Evolutionary conservation across 495 filamentous ascomycete species (phyloP).

Genomic region (Penicillium lagena): DNA sequence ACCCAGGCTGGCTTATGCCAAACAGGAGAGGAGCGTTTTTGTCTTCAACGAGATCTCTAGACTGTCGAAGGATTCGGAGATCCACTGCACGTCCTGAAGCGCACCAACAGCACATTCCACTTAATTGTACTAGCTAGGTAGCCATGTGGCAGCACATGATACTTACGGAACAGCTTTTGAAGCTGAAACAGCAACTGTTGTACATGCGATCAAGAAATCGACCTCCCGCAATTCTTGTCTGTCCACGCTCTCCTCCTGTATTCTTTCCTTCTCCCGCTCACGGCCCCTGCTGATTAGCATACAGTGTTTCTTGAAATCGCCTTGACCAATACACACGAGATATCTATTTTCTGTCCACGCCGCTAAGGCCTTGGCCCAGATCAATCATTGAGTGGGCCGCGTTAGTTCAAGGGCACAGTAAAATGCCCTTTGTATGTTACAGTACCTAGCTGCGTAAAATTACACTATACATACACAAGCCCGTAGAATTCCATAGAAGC

Average conservation of each 20-base stretch:
- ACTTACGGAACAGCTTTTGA: conserved; percentile 23
- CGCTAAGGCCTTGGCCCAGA: too few species aligned
- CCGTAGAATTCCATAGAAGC: too few species aligned
- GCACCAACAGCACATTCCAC: conserved; percentile 27
- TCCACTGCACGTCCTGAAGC: conserved; percentile 24
- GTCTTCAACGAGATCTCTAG: conserved; percentile 14
- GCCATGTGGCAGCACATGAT: conserved; percentile 1
- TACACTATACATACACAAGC: too few species aligned
- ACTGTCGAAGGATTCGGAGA: conserved; percentile 13
- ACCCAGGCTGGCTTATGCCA: conserved; percentile 16
- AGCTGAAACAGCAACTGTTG: conserved; percentile 20
- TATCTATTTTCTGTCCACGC: too few species aligned
- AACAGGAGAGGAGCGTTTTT: conserved; percentile 19
- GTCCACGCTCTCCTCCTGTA: conserved; percentile 12
- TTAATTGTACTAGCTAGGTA: conserved; percentile 9
- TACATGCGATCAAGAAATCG: conserved; percentile 20
- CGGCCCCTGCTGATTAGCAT: conserved; percentile 8
- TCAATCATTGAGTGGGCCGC: too few species aligned
- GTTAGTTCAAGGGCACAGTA: too few species aligned
- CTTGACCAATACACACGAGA: too few species aligned
- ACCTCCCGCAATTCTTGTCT: conserved; percentile 12
- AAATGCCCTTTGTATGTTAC: too few species aligned
- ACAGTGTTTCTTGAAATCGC: too few species aligned
- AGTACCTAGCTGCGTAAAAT: too few species aligned
- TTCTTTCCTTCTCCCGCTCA: conserved; percentile 19